phyloP scores from a whole-genome alignment of 2,329 filamentous ascomycete species.

The Colletotrichum sp. region DNA sequence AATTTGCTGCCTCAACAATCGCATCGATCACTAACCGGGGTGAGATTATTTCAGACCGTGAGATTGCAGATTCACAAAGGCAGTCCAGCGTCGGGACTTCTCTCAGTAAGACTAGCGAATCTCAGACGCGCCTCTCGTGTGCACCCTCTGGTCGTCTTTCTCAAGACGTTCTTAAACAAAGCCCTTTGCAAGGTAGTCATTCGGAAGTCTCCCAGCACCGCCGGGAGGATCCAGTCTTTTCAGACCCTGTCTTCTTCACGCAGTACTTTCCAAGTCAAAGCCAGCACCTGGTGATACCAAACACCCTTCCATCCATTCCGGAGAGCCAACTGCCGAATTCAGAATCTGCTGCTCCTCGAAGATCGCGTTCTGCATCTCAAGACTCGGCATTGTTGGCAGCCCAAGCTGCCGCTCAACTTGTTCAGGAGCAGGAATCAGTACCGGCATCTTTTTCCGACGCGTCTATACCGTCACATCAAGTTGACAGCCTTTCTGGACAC shows the following conservation, averaged over 20 bases:
- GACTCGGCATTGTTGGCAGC: background rate
- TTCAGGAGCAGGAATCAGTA: background rate
- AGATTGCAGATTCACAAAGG: slow-evolving; percentile 18
- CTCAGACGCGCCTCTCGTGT: background rate
- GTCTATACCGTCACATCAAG: slow-evolving; percentile 10
- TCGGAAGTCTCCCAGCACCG: background rate
- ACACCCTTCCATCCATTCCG: background rate
- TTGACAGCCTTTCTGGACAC: background rate
- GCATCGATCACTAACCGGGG: background rate
- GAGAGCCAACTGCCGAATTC: background rate
- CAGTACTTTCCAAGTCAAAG: background rate
- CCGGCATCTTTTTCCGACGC: background rate
- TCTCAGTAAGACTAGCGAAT: slow-evolving; percentile 2
- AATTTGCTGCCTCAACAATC: background rate
- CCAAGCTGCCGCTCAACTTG: background rate
- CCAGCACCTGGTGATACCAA: background rate
- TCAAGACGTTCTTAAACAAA: background rate
- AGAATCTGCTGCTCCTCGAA: background rate
- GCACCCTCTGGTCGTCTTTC: background rate
- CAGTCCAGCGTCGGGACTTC: slow-evolving; percentile 10
- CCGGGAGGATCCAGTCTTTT: background rate
- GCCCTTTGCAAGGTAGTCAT: background rate
- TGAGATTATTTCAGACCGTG: background rate
- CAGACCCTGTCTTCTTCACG: background rate
- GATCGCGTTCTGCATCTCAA: background rate